Evolutionary conservation across 257 asterid genomes (phyloP).

Genomic region (Eucommia ulmoides): DNA sequence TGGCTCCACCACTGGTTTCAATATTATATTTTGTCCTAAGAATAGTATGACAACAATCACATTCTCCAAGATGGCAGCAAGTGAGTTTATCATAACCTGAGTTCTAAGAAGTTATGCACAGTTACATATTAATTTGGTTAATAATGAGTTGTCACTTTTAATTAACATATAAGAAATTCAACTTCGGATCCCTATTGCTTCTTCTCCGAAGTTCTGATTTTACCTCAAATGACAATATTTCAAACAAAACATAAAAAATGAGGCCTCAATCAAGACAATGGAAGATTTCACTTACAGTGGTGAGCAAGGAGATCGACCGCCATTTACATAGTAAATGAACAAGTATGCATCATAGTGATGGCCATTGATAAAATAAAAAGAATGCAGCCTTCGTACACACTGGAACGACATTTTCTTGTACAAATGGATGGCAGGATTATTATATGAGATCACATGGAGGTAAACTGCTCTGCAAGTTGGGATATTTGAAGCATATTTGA

Average conservation of each 20-base stretch:
- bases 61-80: too few relatives aligned
- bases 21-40: too few relatives aligned
- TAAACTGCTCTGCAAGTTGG: conserved; percentile 77
- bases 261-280: neutral
- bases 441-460: conserved; percentile 93
- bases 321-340: conserved; percentile 89
- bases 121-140: neutral
- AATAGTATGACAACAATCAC: too few relatives aligned
- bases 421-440: conserved; percentile 78
- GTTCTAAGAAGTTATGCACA: neutral
- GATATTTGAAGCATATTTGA: conserved; percentile 59
- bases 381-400: conserved; percentile 57
- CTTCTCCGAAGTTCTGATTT: neutral
- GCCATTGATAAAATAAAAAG: conserved; percentile 69
- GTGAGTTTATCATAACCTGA: too few relatives aligned
- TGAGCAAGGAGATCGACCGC: conserved; percentile 95
- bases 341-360: conserved; percentile 82
- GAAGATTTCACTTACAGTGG: conserved; percentile 57
- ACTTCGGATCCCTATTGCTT: neutral
- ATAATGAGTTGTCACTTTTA: neutral
- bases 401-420: conserved; percentile 87
- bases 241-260: conserved; percentile 1
- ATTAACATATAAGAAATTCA: neutral
- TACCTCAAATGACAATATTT: neutral
- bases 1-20: too few relatives aligned